Conservation (phyloP, 1,284 basidiomycete species). For the Microbotryum intermedium region DNA sequence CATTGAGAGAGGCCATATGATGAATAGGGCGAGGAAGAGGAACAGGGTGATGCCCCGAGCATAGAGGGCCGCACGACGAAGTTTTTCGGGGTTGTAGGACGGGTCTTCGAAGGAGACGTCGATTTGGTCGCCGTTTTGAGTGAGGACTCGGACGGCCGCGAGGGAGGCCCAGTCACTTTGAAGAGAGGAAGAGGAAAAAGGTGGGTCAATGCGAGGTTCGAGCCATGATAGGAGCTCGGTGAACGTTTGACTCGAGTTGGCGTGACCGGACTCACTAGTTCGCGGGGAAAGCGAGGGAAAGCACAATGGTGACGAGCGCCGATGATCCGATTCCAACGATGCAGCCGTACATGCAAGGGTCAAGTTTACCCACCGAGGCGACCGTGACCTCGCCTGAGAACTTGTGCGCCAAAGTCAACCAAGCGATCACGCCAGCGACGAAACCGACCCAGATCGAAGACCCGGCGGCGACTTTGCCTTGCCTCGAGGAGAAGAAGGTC, state of each 20-base stretch:
- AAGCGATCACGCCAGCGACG: conserved; percentile 32
- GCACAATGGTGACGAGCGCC: conserved; percentile 22
- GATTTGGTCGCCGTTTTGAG: conserved; percentile 3
- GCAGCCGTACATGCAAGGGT: conserved; percentile 32
- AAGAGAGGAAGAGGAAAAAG: conserved; percentile 26
- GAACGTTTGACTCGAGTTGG: too few relatives aligned
- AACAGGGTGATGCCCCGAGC: conserved; percentile 6
- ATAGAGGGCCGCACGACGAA: conserved; percentile 5
- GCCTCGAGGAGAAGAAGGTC: conserved; percentile 33
- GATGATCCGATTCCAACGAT: conserved; percentile 24
- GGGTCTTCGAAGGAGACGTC: conserved; percentile 13
- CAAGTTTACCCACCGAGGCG: conserved; percentile 25
- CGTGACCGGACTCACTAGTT: conserved; percentile 19
- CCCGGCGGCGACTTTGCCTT: conserved; percentile 31
- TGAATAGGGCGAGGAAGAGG: conserved; percentile 32
- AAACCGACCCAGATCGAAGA: conserved; percentile 36
- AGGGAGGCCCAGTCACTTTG: conserved; percentile 31
- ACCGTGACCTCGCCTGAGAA: conserved; percentile 27
- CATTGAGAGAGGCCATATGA: conserved; percentile 37
- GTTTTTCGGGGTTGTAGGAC: conserved; percentile 24
- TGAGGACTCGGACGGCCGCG: not conserved
- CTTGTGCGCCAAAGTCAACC: conserved; percentile 33
- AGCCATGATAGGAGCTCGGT: conserved; percentile 25
- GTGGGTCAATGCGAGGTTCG: conserved; percentile 11
- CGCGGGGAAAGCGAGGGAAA: conserved; percentile 8